Evolutionary conservation across 306 rosid species (phyloP), one percentile per base, ranked within the genome.

Genomic region (Fragaria ananassa): DNA sequence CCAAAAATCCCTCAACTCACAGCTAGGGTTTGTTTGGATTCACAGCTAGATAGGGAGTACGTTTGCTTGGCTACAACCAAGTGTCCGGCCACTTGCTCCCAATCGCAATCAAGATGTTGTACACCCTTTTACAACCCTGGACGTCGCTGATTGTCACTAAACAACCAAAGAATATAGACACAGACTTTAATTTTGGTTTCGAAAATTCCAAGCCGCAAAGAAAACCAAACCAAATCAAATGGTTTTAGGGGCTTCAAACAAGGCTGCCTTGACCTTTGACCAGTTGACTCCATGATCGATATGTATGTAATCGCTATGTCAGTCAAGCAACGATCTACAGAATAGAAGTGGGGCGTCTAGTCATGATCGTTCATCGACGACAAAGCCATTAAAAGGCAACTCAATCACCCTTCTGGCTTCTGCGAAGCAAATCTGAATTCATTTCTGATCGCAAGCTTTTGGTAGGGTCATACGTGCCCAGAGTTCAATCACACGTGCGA

Each of bases 261-360:
- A 19, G 78, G 82, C 4, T 45, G 79, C 70, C 83, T 44, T 67
- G 83, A 35, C 39, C 79, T 39, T 72, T 14, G 60, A 64, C 71
- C 70, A 27, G 5, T 56, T 5, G 46, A 46, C 73, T n/a, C 37
- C 49, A 70, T 56, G 80, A 9, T 31, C 10, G 7, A 31, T 10
- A 13, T 49, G 51, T 4, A 10, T 11, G 3, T 11, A n/a, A n/a
- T 54, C 3, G 62, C 1, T 13, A 61, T 29, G 39, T 61, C 41
- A 2, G 21, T 62, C 67, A 31, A 13, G 67, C 67, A 31, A 62
- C 17, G 67, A 12, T 11, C 31, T 2, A 31, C 35, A n/a, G 39
- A 27, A 62, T 8, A 18, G 25, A 62, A 29, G 15, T 62, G 67
- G 39, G 39, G 67, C 4, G 37, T 64, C 29, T 13, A 29, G 73